Evolutionary conservation across 179 eudicot species (phyloP).

Genomic region (Actinidia polygama): DNA sequence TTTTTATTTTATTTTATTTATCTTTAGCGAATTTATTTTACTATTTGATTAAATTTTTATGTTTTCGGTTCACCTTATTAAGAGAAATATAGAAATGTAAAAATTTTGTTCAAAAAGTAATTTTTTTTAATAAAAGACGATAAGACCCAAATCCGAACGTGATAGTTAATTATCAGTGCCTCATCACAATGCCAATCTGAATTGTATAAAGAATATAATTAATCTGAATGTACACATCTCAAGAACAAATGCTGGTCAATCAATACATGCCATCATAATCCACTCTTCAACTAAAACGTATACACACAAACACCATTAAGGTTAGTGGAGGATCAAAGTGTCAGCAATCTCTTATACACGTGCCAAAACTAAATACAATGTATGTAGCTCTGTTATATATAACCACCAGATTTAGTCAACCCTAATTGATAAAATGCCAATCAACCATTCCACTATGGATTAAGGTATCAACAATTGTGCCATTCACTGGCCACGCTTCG

Average conservation of each 20-base stretch:
- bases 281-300: no score
- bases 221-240: no score
- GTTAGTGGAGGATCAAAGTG: not conserved
- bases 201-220: not conserved
- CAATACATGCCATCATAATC: no score
- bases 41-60: not conserved
- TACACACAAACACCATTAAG: not conserved
- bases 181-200: not conserved
- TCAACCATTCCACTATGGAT: conserved; percentile 18
- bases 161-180: not conserved
- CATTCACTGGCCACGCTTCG: not conserved
- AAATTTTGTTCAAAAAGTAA: not conserved
- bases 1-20: not conserved
- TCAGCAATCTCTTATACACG: not conserved
- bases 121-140: no score
- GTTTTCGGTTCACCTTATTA: no score
- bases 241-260: no score
- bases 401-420: not conserved
- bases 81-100: no score
- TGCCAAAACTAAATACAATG: not conserved
- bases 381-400: not conserved
- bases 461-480: not conserved
- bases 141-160: no score
- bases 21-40: not conserved
- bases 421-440: not conserved